Evolutionary conservation across 2,329 filamentous ascomycete genomes (phyloP).

Genomic region (Colletotrichum cordylinicola): DNA sequence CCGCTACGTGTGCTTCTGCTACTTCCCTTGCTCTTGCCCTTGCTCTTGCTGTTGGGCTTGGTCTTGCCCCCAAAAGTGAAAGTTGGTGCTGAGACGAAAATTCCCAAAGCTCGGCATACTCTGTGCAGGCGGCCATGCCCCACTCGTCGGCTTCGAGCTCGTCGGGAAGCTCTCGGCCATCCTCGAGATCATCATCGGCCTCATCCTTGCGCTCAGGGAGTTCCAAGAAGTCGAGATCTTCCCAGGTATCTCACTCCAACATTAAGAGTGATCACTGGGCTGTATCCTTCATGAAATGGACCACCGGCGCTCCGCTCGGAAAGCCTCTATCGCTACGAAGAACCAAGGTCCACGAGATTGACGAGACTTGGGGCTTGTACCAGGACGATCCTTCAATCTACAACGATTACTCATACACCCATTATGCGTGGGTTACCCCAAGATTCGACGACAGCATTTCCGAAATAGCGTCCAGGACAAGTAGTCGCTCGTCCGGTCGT

Average conservation of each 20-base stretch:
- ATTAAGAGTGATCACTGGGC: slow-evolving; percentile 17
- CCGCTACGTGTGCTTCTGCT: background rate
- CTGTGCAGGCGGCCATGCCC: slow-evolving; percentile 5
- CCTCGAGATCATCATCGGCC: slow-evolving; percentile 12
- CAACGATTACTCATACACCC: slow-evolving; percentile 5
- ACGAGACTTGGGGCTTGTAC: slow-evolving; percentile 13
- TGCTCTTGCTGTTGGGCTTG: background rate
- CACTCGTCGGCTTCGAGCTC: slow-evolving; percentile 13
- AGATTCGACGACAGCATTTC: slow-evolving; percentile 21
- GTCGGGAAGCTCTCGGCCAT: slow-evolving; percentile 12
- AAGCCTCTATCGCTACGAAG: slow-evolving; percentile 17
- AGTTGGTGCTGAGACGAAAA: background rate
- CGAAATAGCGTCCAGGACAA: slow-evolving; percentile 6
- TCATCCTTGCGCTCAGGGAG: slow-evolving; percentile 10
- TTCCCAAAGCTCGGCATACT: background rate
- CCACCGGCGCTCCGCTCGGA: slow-evolving; percentile 13
- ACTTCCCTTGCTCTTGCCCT: background rate
- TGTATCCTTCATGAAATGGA: slow-evolving; percentile 21
- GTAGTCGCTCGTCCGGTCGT: slow-evolving; percentile 5
- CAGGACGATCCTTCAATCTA: slow-evolving; percentile 6
- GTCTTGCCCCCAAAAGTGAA: background rate
- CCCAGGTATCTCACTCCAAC: slow-evolving; percentile 15
- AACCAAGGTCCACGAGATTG: background rate
- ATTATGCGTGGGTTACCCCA: slow-evolving; percentile 19
- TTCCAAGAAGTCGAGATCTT: slow-evolving; percentile 21